Evolutionary conservation across 2,329 filamentous ascomycete genomes (phyloP).

Genomic region (Fusarium sp.): DNA sequence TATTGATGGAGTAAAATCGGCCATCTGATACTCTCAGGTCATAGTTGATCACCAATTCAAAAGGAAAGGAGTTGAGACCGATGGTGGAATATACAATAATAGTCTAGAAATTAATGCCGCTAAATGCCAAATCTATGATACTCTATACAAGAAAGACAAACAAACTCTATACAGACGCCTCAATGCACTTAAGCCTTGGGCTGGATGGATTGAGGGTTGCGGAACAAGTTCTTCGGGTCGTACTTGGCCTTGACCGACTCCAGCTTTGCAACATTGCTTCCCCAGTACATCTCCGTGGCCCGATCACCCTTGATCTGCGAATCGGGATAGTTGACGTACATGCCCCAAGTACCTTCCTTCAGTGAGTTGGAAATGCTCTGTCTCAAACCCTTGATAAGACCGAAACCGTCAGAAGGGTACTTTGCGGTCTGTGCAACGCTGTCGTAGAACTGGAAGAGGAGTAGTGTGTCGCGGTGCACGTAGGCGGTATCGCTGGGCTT

Average conservation of each 20-base stretch:
- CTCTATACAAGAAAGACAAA: neutral
- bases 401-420: slow-evolving; percentile 53
- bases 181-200: slow-evolving; percentile 13
- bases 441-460: slow-evolving; percentile 65
- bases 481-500: slow-evolving; percentile 51
- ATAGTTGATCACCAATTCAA: neutral
- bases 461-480: slow-evolving; percentile 57
- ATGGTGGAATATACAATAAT: neutral
- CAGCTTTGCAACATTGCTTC: slow-evolving; percentile 49
- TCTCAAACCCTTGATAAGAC: slow-evolving; percentile 50
- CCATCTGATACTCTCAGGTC: neutral
- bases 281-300: slow-evolving; percentile 55
- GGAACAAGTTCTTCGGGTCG: slow-evolving; percentile 54
- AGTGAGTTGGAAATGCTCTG: slow-evolving; percentile 48
- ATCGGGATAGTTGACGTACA: slow-evolving; percentile 58
- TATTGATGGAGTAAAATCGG: neutral
- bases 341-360: slow-evolving; percentile 50
- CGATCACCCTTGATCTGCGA: slow-evolving; percentile 50
- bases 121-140: neutral
- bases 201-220: slow-evolving; percentile 52
- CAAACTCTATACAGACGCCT: fast-evolving
- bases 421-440: slow-evolving; percentile 40
- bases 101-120: neutral
- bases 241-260: slow-evolving; percentile 52
- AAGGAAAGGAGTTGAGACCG: neutral